phyloP scores from a whole-genome alignment of 768 basidiomycete species.

The Phanerodontia chrysosporium region DNA sequence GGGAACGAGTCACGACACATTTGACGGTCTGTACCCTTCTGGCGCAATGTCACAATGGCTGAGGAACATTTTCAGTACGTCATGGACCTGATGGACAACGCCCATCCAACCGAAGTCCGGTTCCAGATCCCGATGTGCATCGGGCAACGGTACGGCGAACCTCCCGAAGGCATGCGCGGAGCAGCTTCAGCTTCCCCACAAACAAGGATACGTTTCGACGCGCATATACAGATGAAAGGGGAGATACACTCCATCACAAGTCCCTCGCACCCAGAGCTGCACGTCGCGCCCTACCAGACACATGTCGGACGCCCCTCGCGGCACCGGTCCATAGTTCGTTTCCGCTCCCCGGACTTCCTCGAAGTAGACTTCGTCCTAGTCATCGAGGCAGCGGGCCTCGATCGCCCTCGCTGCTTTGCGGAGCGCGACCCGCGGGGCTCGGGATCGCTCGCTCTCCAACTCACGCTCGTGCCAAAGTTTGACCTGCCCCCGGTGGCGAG shows the following conservation, averaged over 20 bases:
- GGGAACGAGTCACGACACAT: constrained; percentile 34
- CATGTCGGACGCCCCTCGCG: constrained; percentile 28
- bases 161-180: constrained; percentile 33
- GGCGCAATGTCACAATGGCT: background rate
- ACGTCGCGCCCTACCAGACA: constrained; percentile 31
- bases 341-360: constrained; percentile 40
- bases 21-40: constrained; percentile 26
- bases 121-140: constrained; percentile 50
- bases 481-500: constrained; percentile 34
- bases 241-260: constrained; percentile 36
- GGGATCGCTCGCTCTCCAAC: constrained; percentile 40
- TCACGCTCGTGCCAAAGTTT: constrained; percentile 52
- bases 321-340: constrained; percentile 36
- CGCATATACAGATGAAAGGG: constrained; percentile 48
- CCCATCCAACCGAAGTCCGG: constrained; percentile 41
- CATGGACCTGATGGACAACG: constrained; percentile 50
- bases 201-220: constrained; percentile 37
- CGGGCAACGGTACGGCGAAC: constrained; percentile 49
- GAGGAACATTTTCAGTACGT: constrained; percentile 35
- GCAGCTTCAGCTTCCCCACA: constrained; percentile 18
- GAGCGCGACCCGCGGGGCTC: constrained; percentile 27
- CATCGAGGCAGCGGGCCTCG: constrained; percentile 45
- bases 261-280: constrained; percentile 41
- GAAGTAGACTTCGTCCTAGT: constrained; percentile 47
- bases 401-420: constrained; percentile 53